Conservation (phyloP, 805 yeast genomes). For the Saccharomycopsis sp. region DNA sequence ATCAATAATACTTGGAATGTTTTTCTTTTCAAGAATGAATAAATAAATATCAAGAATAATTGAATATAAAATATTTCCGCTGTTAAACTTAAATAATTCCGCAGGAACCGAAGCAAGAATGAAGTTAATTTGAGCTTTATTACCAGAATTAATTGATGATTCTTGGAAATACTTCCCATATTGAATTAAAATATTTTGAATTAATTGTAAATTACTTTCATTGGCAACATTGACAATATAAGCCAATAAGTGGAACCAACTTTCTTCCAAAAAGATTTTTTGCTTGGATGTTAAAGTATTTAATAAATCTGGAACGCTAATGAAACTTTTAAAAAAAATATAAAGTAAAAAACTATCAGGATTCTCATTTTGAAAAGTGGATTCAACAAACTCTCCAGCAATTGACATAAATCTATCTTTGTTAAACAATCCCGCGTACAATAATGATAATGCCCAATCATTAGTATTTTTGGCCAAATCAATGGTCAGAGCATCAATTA, state of each 20-base stretch:
- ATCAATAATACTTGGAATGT: conserved; percentile 1
- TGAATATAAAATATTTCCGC: conserved; percentile 9
- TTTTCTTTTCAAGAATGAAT: conserved; percentile 11
- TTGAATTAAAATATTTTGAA: conserved; percentile 12
- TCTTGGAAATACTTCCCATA: conserved; percentile 13
- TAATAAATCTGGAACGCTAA: conserved; percentile 9
- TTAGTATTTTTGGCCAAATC: conserved; percentile 3
- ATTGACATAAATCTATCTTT: conserved; percentile 12
- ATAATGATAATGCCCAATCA: conserved; percentile 16
- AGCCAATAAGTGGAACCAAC: conserved; percentile 14
- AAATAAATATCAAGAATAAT: conserved; percentile 14
- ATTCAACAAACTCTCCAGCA: conserved; percentile 5
- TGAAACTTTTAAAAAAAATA: conserved; percentile 11
- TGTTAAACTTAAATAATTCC: conserved; percentile 12
- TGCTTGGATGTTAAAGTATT: conserved; percentile 21
- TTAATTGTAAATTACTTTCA: conserved; percentile 8
- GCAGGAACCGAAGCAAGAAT: conserved; percentile 16
- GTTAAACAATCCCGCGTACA: conserved; percentile 13
- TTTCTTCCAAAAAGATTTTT: conserved; percentile 7
- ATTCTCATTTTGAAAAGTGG: conserved; percentile 4
- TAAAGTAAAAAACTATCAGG: conserved; percentile 11
- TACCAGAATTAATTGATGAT: background rate
- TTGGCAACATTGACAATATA: conserved; percentile 6
- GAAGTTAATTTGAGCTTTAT: conserved; percentile 11
- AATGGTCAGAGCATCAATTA: background rate